These are phyloP conservation scores for Intubia oerlemansii DNA, from an alignment of 2,329 filamentous ascomycete species.

Conservation along the genomic window DNA sequence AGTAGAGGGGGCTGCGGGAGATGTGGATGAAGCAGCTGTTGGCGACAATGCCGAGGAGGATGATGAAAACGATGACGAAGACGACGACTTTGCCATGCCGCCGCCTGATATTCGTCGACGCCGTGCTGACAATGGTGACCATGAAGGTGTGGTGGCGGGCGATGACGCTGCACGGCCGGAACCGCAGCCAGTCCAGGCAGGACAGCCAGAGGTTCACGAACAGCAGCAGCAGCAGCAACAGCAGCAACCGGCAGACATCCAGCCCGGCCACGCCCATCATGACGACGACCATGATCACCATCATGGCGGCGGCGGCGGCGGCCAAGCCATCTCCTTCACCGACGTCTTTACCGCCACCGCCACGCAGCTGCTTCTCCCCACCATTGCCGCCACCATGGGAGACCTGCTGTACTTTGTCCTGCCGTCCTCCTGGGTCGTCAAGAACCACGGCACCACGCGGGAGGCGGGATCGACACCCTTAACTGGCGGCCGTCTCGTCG, in stretches of 20 bases:
- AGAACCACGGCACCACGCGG: too few relatives aligned
- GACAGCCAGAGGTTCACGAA: neutral
- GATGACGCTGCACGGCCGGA: neutral
- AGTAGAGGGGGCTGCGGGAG: neutral
- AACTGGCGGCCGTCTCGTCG: too few relatives aligned
- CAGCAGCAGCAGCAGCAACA: neutral
- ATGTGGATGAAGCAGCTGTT: conserved; percentile 5
- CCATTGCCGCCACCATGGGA: conserved; percentile 59
- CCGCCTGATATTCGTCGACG: conserved; percentile 3
- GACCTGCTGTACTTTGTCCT: conserved; percentile 48
- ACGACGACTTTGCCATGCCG: conserved; percentile 9
- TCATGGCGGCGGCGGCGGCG: conserved; percentile 6
- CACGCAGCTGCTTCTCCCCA: conserved; percentile 52
- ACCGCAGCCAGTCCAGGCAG: too few relatives aligned
- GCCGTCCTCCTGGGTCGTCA: conserved; percentile 28
- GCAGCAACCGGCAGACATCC: neutral
- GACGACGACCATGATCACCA: conserved; percentile 7
- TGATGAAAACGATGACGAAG: conserved; percentile 8
- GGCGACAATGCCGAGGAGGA: conserved; percentile 3
- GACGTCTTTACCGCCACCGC: conserved; percentile 27
- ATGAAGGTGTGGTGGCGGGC: neutral
- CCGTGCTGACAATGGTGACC: too few relatives aligned
- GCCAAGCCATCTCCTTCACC: conserved; percentile 12
- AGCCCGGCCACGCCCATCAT: neutral
- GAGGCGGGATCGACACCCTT: too few relatives aligned